A percentile compares a stretch with the other conserved stretches of the same genome.
Evolutionary conservation across 2,329 filamentous ascomycete species (phyloP).

Genomic region (Colletotrichum sansevieriae): DNA sequence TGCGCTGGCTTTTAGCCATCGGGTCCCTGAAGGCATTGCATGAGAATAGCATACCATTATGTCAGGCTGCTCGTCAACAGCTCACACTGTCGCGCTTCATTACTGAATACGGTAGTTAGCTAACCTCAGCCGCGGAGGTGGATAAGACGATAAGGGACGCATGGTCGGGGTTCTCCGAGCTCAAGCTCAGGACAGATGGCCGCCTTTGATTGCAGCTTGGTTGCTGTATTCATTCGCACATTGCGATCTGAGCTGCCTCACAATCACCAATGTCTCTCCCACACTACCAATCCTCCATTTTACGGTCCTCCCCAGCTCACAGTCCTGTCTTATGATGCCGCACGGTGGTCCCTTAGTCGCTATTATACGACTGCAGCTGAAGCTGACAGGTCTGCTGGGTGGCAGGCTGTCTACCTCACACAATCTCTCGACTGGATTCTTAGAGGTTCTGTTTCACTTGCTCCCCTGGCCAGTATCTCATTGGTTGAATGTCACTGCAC

Average conservation of each 20-base stretch:
- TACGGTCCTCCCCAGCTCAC: neutral
- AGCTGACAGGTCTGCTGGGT: neutral
- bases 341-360: neutral
- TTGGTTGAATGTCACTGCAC: constrained; percentile 39
- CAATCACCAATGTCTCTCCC: neutral
- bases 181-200: neutral
- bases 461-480: constrained; percentile 22
- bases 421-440: constrained; percentile 35
- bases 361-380: neutral
- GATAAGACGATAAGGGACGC: constrained; percentile 5
- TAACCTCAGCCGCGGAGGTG: constrained; percentile 7
- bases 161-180: no score
- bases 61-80: neutral
- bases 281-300: neutral
- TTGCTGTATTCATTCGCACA: constrained; percentile 1
- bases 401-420: constrained; percentile 23
- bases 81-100: neutral
- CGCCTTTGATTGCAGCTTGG: neutral
- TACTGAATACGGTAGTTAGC: neutral
- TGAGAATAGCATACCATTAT: constrained; percentile 17
- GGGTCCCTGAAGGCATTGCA: constrained; percentile 6
- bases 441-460: constrained; percentile 43
- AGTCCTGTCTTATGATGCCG: neutral
- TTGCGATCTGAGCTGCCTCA: neutral
- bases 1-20: constrained; percentile 2